Evolutionary conservation across 1,284 basidiomycete species (phyloP).

Genomic region (Neonothopanus nambi): DNA sequence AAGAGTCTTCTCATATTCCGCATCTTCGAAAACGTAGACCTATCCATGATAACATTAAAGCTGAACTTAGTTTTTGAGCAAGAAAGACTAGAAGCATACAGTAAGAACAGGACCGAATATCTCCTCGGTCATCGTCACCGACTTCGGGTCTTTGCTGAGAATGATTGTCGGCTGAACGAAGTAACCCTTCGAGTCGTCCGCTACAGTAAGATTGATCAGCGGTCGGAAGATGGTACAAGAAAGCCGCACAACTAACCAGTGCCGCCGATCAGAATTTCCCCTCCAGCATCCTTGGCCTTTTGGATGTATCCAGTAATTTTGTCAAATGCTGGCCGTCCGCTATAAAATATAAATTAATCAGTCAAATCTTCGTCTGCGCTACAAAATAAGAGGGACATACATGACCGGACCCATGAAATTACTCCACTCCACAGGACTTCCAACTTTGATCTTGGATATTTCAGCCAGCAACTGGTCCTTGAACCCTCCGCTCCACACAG

Average conservation of each 20-base stretch:
- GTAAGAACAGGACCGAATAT: conserved; percentile 98
- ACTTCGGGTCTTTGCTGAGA: conserved; percentile 88
- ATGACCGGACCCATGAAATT: conserved; percentile 98
- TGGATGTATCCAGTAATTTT: conserved; percentile 86
- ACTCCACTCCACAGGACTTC: conserved; percentile 74
- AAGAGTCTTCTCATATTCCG: conserved; percentile 82
- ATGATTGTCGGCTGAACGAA: conserved; percentile 96
- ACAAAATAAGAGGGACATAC: conserved; percentile 40
- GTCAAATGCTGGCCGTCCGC: conserved; percentile 83
- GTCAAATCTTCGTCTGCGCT: not conserved
- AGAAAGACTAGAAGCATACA: conserved; percentile 36
- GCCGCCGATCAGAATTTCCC: conserved; percentile 88
- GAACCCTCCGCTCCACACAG: conserved; percentile 88
- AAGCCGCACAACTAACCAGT: conserved; percentile 45
- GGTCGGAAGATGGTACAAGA: not conserved
- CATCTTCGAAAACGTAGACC: conserved; percentile 87
- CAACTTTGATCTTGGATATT: conserved; percentile 84
- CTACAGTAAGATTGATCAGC: conserved; percentile 33
- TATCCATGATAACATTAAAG: conserved; percentile 26
- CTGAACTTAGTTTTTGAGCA: conserved; percentile 9
- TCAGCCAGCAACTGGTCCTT: conserved; percentile 78
- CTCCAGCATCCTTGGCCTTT: conserved; percentile 88
- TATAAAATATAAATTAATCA: conserved; percentile 28
- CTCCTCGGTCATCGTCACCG: conserved; percentile 92
- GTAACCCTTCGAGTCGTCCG: conserved; percentile 90